Conservation (phyloP, 2,329 filamentous ascomycete genomes). For the Trichothecium sympodiale region DNA sequence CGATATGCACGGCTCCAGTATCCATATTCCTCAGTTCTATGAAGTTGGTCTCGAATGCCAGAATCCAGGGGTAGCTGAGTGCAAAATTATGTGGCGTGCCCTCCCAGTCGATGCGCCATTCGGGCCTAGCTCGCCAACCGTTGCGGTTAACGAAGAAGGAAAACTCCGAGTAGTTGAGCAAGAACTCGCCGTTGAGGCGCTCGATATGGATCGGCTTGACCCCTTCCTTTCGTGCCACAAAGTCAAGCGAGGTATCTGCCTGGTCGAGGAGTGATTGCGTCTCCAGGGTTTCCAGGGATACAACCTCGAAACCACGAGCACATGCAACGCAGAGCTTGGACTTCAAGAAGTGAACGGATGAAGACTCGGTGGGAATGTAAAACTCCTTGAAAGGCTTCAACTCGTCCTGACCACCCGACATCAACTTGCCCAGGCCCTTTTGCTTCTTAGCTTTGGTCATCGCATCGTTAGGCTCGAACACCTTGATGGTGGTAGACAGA, state of each 20-base stretch:
- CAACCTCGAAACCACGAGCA: slow-evolving; percentile 90
- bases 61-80: slow-evolving; percentile 89
- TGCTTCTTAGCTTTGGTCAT: slow-evolving; percentile 92
- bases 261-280: slow-evolving; percentile 95
- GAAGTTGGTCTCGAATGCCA: slow-evolving; percentile 95
- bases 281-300: slow-evolving; percentile 93
- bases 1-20: slow-evolving; percentile 86
- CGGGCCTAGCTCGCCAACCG: slow-evolving; percentile 88
- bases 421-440: slow-evolving; percentile 90
- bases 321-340: slow-evolving; percentile 95
- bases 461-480: slow-evolving; percentile 95
- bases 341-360: slow-evolving; percentile 93
- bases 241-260: slow-evolving; percentile 94
- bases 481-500: slow-evolving; percentile 92
- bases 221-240: slow-evolving; percentile 86
- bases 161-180: slow-evolving; percentile 97
- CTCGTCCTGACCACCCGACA: slow-evolving; percentile 84
- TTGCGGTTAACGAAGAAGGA: slow-evolving; percentile 99
- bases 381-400: slow-evolving; percentile 98
- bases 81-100: slow-evolving; percentile 86
- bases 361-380: slow-evolving; percentile 97
- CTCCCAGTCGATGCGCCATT: slow-evolving; percentile 98
- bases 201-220: slow-evolving; percentile 96
- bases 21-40: slow-evolving; percentile 96
- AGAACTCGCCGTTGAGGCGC: slow-evolving; percentile 89